Percentiles rank a stretch among this genome's conserved stretches.
Evolutionary conservation across 345 rosid genomes (phyloP).

Genomic region (Turnera subulata): DNA sequence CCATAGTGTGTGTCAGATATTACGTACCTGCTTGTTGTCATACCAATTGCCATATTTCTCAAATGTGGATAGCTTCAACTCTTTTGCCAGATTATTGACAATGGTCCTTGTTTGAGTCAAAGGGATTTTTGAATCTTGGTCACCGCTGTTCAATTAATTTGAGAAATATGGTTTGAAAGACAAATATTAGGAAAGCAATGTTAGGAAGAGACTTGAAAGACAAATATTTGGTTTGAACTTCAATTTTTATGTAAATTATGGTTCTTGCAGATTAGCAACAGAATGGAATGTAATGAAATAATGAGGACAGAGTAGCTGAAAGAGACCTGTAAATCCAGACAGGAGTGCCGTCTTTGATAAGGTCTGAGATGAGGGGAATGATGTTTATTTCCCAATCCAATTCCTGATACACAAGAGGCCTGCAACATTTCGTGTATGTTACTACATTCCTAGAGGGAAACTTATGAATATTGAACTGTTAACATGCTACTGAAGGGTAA

Average conservation of each 20-base stretch:
- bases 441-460: too few species aligned
- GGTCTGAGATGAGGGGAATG: conserved; percentile 20
- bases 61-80: conserved; percentile 23
- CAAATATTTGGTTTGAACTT: too few species aligned
- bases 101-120: conserved; percentile 34
- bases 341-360: conserved; percentile 28
- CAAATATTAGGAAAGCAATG: too few species aligned
- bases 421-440: conserved; percentile 9
- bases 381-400: conserved; percentile 22
- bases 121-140: conserved; percentile 34
- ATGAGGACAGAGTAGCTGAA: too few species aligned
- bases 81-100: conserved; percentile 32
- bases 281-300: too few species aligned
- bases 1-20: not conserved
- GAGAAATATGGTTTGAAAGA: too few species aligned
- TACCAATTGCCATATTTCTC: conserved; percentile 23
- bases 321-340: conserved; percentile 26
- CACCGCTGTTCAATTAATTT: conserved; percentile 27
- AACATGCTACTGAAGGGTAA: too few species aligned
- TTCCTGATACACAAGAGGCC: conserved; percentile 31
- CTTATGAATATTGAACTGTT: too few species aligned
- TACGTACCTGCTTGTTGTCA: conserved; percentile 22
- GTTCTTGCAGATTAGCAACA: too few species aligned
- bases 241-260: too few species aligned
- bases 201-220: too few species aligned